A percentile compares a stretch with the other conserved stretches of the same genome.
Evolutionary conservation across 1,139 yeast genomes (phyloP).

Genomic region (Pichia sp.): DNA sequence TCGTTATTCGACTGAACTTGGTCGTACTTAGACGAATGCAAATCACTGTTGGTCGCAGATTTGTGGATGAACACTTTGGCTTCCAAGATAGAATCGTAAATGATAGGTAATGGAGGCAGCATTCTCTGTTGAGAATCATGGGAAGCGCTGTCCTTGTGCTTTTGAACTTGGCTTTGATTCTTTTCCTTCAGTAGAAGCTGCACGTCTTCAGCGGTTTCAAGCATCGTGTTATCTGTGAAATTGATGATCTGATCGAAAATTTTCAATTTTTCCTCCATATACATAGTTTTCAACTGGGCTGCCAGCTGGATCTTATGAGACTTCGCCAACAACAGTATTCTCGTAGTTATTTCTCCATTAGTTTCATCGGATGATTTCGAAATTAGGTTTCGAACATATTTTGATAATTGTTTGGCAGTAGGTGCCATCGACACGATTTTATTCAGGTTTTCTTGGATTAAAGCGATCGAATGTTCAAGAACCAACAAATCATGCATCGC

Average conservation of each 20-base stretch:
- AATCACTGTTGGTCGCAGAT: slow-evolving; percentile 56
- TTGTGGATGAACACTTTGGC: slow-evolving; percentile 78
- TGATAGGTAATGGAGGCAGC: slow-evolving; percentile 57
- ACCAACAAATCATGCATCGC: slow-evolving; percentile 30
- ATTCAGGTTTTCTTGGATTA: slow-evolving; percentile 11
- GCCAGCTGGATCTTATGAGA: slow-evolving; percentile 52
- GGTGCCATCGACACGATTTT: slow-evolving; percentile 10
- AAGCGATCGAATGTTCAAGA: slow-evolving; percentile 10
- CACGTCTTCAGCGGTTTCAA: slow-evolving; percentile 15
- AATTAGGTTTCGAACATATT: slow-evolving; percentile 32
- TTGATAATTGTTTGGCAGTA: slow-evolving; percentile 5
- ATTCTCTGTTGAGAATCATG: not conserved
- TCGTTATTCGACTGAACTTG: slow-evolving; percentile 69
- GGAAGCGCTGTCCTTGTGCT: no score
- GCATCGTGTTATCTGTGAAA: slow-evolving; percentile 23
- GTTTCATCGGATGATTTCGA: slow-evolving; percentile 43
- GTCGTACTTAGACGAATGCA: slow-evolving; percentile 49
- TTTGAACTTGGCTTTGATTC: not conserved
- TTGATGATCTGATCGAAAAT: slow-evolving; percentile 24
- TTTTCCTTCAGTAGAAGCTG: slow-evolving; percentile 10
- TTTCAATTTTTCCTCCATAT: slow-evolving; percentile 37
- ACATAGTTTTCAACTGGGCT: slow-evolving; percentile 46
- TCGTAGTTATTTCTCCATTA: slow-evolving; percentile 13
- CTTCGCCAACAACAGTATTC: slow-evolving; percentile 32
- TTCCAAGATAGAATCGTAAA: slow-evolving; percentile 48